Percentiles rank a stretch among this genome's conserved stretches.
These are phyloP conservation scores for Leccinum angustisporum DNA, from an alignment of 1,284 basidiomycete species.

Conservation along the genomic window DNA sequence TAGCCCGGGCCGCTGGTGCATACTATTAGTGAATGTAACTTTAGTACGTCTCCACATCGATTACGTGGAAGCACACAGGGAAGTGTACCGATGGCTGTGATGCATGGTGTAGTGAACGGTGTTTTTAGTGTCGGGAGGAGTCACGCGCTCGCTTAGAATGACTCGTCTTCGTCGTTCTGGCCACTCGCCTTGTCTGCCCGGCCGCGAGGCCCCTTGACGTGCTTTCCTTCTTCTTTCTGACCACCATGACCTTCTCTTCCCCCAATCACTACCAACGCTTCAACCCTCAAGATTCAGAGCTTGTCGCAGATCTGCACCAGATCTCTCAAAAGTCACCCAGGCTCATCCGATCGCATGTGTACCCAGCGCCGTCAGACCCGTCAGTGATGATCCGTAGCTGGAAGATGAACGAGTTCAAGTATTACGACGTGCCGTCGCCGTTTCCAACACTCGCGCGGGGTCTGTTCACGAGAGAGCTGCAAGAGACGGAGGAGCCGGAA, in stretches of 20 bases:
- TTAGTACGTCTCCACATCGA: too few species aligned
- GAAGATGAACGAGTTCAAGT: conserved; percentile 97
- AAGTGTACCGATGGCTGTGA: too few species aligned
- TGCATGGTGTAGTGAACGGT: too few species aligned
- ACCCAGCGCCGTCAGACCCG: conserved; percentile 55
- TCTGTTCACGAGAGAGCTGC: too few species aligned
- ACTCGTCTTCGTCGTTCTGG: neutral
- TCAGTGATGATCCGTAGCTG: conserved; percentile 69
- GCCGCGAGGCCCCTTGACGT: conserved; percentile 7
- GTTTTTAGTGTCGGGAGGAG: too few species aligned
- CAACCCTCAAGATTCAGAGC: conserved; percentile 50
- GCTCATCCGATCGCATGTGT: conserved; percentile 55
- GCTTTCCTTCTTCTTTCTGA: conserved; percentile 11
- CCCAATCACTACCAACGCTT: conserved; percentile 7
- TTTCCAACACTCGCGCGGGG: conserved; percentile 85
- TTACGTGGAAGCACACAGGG: too few species aligned
- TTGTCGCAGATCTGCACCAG: conserved; percentile 51
- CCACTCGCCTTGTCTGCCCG: conserved; percentile 3
- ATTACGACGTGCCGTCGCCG: conserved; percentile 83
- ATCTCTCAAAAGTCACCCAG: conserved; percentile 56
- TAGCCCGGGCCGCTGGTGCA: too few species aligned
- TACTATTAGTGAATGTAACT: too few species aligned
- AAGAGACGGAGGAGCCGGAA: too few species aligned
- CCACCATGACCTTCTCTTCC: neutral
- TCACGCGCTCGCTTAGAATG: neutral